Percentiles rank a stretch among this genome's conserved stretches.
These are phyloP conservation scores for Pyrenochaeta sp. DNA, from an alignment of 2,329 filamentous ascomycete genomes.

Conservation along the genomic window DNA sequence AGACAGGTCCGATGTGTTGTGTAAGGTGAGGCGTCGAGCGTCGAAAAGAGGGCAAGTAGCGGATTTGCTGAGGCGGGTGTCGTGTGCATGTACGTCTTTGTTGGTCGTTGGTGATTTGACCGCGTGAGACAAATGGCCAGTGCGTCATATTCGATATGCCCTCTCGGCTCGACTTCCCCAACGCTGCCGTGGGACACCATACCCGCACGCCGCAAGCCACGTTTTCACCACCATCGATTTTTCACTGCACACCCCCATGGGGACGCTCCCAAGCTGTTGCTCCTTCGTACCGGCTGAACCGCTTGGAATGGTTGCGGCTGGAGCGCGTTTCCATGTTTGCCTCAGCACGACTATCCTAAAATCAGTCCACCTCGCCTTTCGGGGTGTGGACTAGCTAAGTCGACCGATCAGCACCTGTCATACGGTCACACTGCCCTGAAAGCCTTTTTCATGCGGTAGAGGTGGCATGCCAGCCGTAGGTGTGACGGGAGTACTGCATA, in stretches of 20 bases:
- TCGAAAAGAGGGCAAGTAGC: conserved; percentile 24
- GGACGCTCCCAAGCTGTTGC: conserved; percentile 7
- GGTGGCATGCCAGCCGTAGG: background rate
- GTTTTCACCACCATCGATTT: conserved; percentile 25
- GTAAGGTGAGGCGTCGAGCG: conserved; percentile 14
- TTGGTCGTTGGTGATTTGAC: conserved; percentile 46
- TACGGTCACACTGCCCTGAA: background rate
- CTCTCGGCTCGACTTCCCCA: conserved; percentile 16
- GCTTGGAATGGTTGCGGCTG: background rate
- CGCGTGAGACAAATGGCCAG: conserved; percentile 22
- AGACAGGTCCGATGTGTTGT: conserved; percentile 17
- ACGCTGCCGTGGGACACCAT: background rate
- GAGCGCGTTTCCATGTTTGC: background rate
- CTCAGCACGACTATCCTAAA: background rate
- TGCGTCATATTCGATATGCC: conserved; percentile 35
- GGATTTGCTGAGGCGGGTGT: conserved; percentile 27
- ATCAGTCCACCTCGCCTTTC: background rate
- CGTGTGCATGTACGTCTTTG: conserved; percentile 47
- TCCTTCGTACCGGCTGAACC: background rate
- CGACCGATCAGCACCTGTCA: background rate
- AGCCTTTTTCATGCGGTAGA: background rate
- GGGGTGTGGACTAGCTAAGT: too few relatives aligned
- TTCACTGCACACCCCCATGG: conserved; percentile 12
- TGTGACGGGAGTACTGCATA: background rate
- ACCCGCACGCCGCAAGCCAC: conserved; percentile 10